Base-by-base conservation (phyloP, 768 basidiomycete species). In the Kwoniella pini region DNA sequence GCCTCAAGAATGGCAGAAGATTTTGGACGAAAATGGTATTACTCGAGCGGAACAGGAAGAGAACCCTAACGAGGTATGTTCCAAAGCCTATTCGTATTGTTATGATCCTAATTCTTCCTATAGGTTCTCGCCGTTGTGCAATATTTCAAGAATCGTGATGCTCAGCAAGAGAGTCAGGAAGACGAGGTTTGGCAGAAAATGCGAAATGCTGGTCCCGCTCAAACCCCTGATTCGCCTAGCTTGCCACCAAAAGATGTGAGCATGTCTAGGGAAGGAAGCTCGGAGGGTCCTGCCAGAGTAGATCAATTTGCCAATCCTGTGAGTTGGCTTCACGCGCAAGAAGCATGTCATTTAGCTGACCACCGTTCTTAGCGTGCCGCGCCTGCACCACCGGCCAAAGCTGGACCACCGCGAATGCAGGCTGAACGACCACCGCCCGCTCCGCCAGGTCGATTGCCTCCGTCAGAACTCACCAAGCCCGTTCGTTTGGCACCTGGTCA, bases 1-100 rank as follows among this genome's bases (percentile, higher is more conserved):
- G 30, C 96, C 96, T 2, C 95, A 95, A 79, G 95, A 98, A 81
- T 99, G 96, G 96, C 96, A 99, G 75, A 91, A 97, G 78, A 83
- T 97, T 4, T 80, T 99, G 48, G 76, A 80, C 79, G 93, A 97
- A 78, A 91, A 88, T 64, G 96, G 96, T 54, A 97, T 98, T 75
- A 93, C 91, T 38, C 86, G 89, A 70, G 83, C 81, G 22, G 93
- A 99, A 80, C 96, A 99, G 81, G 94, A 96, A 79, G 92, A 90
- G 82, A 94, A 98, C 73, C 96, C 96, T 0, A 88, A 96, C 80
- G 92, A 92, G 3, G 92, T 98, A 62, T 65, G 77, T 67, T 9
- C n/a, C 19, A 1, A 13, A 13, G 15, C n/a, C 33, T 3, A 39
- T n/a, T 50, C 12, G 26, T 33, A 1, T 19, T 13, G n/a, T n/a